Percentiles rank a stretch among this genome's conserved stretches.
These are phyloP conservation scores for Penicillium steckii DNA, from an alignment of 495 filamentous ascomycete genomes.

Conservation along the genomic window DNA sequence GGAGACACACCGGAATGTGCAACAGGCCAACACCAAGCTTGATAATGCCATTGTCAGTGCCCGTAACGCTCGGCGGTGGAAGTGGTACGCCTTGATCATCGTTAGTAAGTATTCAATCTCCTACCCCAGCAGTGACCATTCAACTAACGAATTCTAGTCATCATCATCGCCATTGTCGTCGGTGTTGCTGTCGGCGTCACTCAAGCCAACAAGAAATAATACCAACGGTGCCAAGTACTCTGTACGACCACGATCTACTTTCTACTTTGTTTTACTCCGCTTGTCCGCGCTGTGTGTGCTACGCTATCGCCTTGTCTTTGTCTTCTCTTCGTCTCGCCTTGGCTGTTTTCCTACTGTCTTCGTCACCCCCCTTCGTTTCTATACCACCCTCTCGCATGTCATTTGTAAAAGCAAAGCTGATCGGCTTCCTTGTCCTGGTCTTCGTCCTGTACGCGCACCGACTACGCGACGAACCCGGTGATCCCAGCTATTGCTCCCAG, in stretches of 20 bases:
- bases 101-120: slow-evolving; percentile 56
- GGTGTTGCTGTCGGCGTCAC: slow-evolving; percentile 50
- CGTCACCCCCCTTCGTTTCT: slow-evolving; percentile 22
- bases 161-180: slow-evolving; percentile 52
- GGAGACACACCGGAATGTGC: slow-evolving; percentile 73
- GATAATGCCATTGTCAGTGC: slow-evolving; percentile 75
- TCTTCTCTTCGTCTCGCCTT: background rate
- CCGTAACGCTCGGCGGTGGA: slow-evolving; percentile 81
- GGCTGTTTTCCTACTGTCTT: slow-evolving; percentile 4
- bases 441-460: background rate
- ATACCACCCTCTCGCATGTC: slow-evolving; percentile 33
- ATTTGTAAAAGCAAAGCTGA: slow-evolving; percentile 28
- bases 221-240: too few relatives aligned
- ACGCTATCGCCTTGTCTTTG: background rate
- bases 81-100: slow-evolving; percentile 94
- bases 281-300: background rate
- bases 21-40: slow-evolving; percentile 78
- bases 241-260: slow-evolving; percentile 3
- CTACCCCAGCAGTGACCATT: background rate
- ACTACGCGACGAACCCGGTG: background rate
- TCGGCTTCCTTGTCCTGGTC: slow-evolving; percentile 8
- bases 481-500: background rate
- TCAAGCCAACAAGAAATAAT: slow-evolving; percentile 29
- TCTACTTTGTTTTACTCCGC: slow-evolving; percentile 7
- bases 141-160: slow-evolving; percentile 27